Percentiles rank a stretch among this genome's conserved stretches.
Conservation (phyloP, 768 basidiomycete species). For the Pleurotus tuber-regium region DNA sequence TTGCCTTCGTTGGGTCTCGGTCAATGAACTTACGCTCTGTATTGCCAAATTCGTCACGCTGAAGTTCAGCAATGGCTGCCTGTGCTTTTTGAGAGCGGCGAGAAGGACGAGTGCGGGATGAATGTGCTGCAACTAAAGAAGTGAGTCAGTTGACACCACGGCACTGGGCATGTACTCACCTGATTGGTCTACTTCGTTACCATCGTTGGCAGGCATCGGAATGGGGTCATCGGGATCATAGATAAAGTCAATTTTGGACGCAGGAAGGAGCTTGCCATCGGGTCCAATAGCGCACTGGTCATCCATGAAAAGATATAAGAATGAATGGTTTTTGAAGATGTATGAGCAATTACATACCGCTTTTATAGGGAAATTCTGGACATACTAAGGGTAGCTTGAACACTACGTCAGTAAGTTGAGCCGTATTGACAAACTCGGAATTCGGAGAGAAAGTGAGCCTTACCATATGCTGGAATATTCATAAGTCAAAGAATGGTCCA, state of each 20-base stretch:
- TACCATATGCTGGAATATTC: background rate
- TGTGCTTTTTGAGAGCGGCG: background rate
- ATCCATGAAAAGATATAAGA: background rate
- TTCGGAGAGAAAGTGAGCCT: background rate
- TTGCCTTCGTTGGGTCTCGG: background rate
- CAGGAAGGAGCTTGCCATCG: constrained; percentile 9
- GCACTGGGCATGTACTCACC: background rate
- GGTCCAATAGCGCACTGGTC: constrained; percentile 14
- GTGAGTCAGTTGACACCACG: background rate
- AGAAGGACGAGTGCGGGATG: background rate
- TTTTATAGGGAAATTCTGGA: background rate
- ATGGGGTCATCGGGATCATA: constrained; percentile 9
- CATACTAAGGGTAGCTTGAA: background rate
- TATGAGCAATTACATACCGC: background rate
- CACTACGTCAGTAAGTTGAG: background rate
- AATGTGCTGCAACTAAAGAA: background rate
- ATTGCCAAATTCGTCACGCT: background rate
- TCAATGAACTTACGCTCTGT: background rate
- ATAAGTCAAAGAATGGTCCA: background rate
- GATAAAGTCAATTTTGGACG: constrained; percentile 7
- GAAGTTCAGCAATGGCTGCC: background rate
- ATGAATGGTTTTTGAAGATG: background rate
- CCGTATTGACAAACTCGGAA: background rate
- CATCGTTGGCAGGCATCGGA: background rate
- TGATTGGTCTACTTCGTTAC: background rate